Percentiles rank a stretch among this genome's conserved stretches.
These are phyloP conservation scores for Akanthomyces dipterigenus DNA, from an alignment of 2,329 filamentous ascomycete genomes.

Conservation along the genomic window DNA sequence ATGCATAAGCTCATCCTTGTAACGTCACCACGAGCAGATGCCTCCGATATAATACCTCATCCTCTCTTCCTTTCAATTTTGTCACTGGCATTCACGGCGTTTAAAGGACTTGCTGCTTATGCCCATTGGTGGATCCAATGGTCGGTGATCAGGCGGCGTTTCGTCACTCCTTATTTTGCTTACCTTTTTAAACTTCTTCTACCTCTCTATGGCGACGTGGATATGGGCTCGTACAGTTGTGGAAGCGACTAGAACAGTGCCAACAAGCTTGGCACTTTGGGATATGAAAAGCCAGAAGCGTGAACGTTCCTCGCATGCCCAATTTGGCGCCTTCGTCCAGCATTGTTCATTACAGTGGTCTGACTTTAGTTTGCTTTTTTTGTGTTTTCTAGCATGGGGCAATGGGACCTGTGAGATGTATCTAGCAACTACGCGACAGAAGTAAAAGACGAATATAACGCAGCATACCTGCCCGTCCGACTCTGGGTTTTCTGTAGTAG, in stretches of 20 bases:
- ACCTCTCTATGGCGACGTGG: constrained; percentile 23
- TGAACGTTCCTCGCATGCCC: not conserved
- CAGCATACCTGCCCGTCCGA: not conserved
- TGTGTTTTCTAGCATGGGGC: constrained; percentile 1
- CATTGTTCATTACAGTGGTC: constrained; percentile 1
- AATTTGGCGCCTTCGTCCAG: not conserved
- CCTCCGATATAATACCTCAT: constrained; percentile 14
- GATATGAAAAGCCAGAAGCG: constrained; percentile 8
- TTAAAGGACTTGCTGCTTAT: constrained; percentile 32
- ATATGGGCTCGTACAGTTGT: constrained; percentile 23
- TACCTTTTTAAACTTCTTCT: constrained; percentile 18
- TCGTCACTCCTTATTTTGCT: constrained; percentile 20
- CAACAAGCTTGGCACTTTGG: constrained; percentile 1
- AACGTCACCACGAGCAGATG: constrained; percentile 17
- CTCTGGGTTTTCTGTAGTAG: not conserved
- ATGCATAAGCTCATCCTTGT: constrained; percentile 40
- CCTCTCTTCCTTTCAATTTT: constrained; percentile 12
- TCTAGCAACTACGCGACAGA: constrained; percentile 10
- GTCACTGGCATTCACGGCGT: constrained; percentile 36
- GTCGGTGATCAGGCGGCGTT: constrained; percentile 31
- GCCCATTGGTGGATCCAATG: constrained; percentile 28
- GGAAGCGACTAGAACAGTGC: constrained; percentile 11
- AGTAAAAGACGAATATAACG: constrained; percentile 12
- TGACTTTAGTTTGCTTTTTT: constrained; percentile 2
- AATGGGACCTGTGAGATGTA: constrained; percentile 7